Evolutionary conservation across 73 alveolate species (phyloP), one percentile per base, ranked within the genome.

Genomic region (Uronychia binucleata): DNA sequence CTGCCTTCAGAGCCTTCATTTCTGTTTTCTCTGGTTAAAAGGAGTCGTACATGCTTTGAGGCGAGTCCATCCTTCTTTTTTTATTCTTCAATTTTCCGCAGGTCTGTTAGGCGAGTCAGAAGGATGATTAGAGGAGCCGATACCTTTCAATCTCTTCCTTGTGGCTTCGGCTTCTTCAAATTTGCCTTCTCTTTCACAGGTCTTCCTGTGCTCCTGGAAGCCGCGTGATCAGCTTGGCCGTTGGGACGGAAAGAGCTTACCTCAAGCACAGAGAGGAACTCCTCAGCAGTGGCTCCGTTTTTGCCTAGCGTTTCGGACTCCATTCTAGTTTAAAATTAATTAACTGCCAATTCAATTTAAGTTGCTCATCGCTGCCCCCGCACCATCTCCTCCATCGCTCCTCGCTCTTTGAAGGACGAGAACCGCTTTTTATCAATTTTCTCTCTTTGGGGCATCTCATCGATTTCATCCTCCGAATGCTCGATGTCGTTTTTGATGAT

Each of bases 161-260:
- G 95, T 90, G 75, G 82, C 60, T 59, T 78, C 57, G 25, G 95
- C 95, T 59, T 90, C 95, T 29, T 85, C 75, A 57, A 85, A 85
- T 46, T 80, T 84, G 46, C 95, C 95, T 85, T 90, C 95, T 75
- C 78, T 90, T 46, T 85, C 92, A 57, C 92, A 84, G 27, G 80
- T 57, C 78, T 85, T 90, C 46, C 88, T 84, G 34, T 90, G 95
- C 57, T 90, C 95, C 80, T 88, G 67, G 19, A 19, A 46, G 19
- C 5, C 5, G 67, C 67, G 19, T 5, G 67, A 46, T 11, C 67
- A 46, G 19, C n/a, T 11, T 46, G 67, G 67, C 67, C 5, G 19
- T 46, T 46, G 67, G 67, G 67, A 11, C n/a, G 5, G 19, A 19
- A 46, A 11, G 67, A 11, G 67, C n/a, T 46, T 46, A 46, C 67